Evolutionary conservation across 2,329 filamentous ascomycete species (phyloP).

Genomic region (Paecilomyces sp.): DNA sequence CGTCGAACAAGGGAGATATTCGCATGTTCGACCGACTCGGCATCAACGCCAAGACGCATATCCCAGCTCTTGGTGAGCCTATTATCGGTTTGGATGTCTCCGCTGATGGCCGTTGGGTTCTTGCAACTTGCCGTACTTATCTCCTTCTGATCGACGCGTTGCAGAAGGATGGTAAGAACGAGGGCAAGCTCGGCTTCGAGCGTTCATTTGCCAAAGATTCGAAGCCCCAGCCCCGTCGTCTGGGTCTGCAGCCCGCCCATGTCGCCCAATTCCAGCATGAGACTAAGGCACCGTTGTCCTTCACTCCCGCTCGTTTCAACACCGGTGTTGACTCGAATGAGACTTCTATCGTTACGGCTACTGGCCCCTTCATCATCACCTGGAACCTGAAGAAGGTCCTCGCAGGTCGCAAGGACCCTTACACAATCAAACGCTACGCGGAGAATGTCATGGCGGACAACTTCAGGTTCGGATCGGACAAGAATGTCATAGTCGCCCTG

Average conservation of each 20-base stretch:
- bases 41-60: conserved; percentile 95
- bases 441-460: conserved; percentile 98
- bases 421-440: conserved; percentile 91
- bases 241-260: conserved; percentile 82
- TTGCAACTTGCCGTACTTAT: conserved; percentile 91
- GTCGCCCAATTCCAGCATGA: conserved; percentile 97
- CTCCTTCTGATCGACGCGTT: conserved; percentile 85
- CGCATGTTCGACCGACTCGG: conserved; percentile 93
- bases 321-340: conserved; percentile 73
- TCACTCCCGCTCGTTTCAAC: conserved; percentile 92
- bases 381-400: conserved; percentile 93
- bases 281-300: conserved; percentile 76
- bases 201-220: conserved; percentile 84
- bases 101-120: conserved; percentile 89
- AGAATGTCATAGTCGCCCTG: conserved; percentile 94
- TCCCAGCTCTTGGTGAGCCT: conserved; percentile 88
- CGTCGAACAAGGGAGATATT: conserved; percentile 96
- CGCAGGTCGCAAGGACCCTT: conserved; percentile 72
- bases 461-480: conserved; percentile 94
- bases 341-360: conserved; percentile 93
- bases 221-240: conserved; percentile 86
- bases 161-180: conserved; percentile 90
- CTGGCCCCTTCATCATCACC: conserved; percentile 91
- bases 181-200: conserved; percentile 97
- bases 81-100: conserved; percentile 94